Percentiles rank a stretch among this genome's conserved stretches.
These are phyloP conservation scores for Scedosporium aurantiacum DNA, from an alignment of 2,329 filamentous ascomycete genomes.

Conservation along the genomic window DNA sequence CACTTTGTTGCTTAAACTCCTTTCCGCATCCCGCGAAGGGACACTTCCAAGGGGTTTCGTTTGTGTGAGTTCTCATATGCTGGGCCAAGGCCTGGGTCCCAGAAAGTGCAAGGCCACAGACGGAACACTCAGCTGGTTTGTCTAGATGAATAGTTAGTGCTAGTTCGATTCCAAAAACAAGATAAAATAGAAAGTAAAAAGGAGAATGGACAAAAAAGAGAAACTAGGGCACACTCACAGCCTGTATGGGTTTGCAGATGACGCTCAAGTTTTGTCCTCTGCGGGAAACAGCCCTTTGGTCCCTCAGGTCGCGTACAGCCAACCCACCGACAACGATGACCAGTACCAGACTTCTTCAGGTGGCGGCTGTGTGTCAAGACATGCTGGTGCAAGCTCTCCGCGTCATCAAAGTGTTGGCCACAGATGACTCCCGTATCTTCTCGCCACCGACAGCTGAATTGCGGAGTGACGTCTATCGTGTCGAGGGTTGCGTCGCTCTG, in stretches of 20 bases:
- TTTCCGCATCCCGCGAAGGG: slow-evolving; percentile 37
- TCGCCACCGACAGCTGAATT: slow-evolving; percentile 23
- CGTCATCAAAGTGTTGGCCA: slow-evolving; percentile 25
- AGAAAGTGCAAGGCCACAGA: slow-evolving; percentile 49
- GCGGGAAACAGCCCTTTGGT: slow-evolving; percentile 36
- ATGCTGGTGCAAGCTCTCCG: slow-evolving; percentile 44
- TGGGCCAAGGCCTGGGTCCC: slow-evolving; percentile 58
- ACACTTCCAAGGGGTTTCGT: slow-evolving; percentile 53
- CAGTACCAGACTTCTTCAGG: neutral
- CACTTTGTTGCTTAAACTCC: slow-evolving; percentile 56
- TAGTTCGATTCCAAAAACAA: slow-evolving; percentile 11
- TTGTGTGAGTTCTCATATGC: slow-evolving; percentile 56
- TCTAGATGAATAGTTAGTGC: slow-evolving; percentile 26
- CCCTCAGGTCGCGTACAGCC: slow-evolving; percentile 27
- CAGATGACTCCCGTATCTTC: slow-evolving; percentile 18
- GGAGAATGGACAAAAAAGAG: neutral
- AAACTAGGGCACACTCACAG: slow-evolving; percentile 30
- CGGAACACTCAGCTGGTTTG: slow-evolving; percentile 46
- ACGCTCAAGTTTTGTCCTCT: slow-evolving; percentile 52
- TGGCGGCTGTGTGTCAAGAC: slow-evolving; percentile 29
- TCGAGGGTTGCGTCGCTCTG: slow-evolving; percentile 3
- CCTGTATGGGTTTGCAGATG: slow-evolving; percentile 57
- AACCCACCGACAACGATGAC: slow-evolving; percentile 44
- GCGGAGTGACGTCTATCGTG: neutral
- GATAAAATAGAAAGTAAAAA: neutral